phyloP scores from a whole-genome alignment of 2,329 filamentous ascomycete species.

The Cladorrhinum sp. region DNA sequence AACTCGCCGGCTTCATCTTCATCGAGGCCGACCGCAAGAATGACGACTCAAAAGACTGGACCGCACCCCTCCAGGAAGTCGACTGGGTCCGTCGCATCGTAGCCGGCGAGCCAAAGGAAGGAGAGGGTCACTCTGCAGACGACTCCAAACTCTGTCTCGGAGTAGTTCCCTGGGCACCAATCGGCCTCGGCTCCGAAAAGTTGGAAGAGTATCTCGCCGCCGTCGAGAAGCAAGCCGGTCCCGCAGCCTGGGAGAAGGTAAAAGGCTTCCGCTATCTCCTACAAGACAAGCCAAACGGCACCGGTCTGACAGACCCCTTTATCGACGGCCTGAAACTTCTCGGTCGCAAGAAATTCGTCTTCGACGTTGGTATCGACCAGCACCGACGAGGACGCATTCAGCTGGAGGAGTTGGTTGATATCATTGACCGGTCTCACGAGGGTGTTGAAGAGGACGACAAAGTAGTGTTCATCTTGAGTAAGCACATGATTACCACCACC shows the following conservation, averaged over 20 bases:
- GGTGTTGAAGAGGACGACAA: conserved; percentile 57
- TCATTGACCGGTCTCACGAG: conserved; percentile 65
- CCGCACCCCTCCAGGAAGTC: conserved; percentile 68
- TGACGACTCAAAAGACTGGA: conserved; percentile 59
- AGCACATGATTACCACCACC: conserved; percentile 31
- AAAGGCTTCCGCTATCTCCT: conserved; percentile 80
- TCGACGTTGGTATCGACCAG: conserved; percentile 83
- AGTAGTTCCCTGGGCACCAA: conserved; percentile 81
- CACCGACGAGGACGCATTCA: conserved; percentile 72
- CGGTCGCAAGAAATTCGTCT: conserved; percentile 61
- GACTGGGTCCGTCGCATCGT: conserved; percentile 65
- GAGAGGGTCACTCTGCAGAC: conserved; percentile 54
- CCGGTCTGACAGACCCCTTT: conserved; percentile 62
- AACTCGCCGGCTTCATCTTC: conserved; percentile 34
- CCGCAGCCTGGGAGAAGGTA: conserved; percentile 58
- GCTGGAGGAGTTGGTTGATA: conserved; percentile 66
- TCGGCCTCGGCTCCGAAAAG: conserved; percentile 60
- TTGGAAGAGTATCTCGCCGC: conserved; percentile 63
- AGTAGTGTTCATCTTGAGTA: conserved; percentile 68
- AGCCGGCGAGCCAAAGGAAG: conserved; percentile 52
- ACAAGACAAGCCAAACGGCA: conserved; percentile 69
- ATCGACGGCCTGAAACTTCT: conserved; percentile 64
- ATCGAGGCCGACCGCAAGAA: conserved; percentile 37
- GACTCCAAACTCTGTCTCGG: conserved; percentile 60
- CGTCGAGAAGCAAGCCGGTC: conserved; percentile 60